Conservation (phyloP, 2,329 filamentous ascomycete species). For the Trematosphaeria pertusa region DNA sequence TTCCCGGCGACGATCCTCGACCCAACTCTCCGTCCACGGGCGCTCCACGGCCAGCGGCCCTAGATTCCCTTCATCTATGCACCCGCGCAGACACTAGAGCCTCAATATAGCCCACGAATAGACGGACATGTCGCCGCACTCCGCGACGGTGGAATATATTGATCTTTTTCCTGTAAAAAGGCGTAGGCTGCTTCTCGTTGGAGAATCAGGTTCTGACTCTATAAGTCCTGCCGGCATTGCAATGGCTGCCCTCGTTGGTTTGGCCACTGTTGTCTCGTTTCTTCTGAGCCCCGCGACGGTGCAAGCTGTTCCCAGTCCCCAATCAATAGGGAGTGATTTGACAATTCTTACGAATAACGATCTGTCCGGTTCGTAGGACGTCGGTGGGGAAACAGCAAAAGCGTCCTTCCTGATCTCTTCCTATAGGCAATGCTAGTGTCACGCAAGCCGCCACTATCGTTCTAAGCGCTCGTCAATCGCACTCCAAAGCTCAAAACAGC, state of each 20-base stretch:
- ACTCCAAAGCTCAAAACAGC: conserved; percentile 15
- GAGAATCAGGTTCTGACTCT: conserved; percentile 9
- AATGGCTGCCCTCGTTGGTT: conserved; percentile 21
- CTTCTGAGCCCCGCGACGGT: conserved; percentile 9
- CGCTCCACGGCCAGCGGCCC: neutral
- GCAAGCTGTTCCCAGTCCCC: conserved; percentile 24
- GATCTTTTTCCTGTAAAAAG: conserved; percentile 11
- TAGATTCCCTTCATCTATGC: conserved; percentile 6
- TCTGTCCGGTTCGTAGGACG: conserved; percentile 24
- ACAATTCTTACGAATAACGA: conserved; percentile 39
- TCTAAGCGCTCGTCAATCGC: conserved; percentile 18
- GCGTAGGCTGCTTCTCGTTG: conserved; percentile 3
- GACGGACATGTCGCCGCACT: neutral
- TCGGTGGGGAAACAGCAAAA: neutral
- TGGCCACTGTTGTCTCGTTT: conserved; percentile 12
- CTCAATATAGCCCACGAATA: conserved; percentile 22
- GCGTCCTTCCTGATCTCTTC: conserved; percentile 23
- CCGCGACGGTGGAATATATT: conserved; percentile 13
- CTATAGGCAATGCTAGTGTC: conserved; percentile 25
- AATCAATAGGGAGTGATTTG: conserved; percentile 36
- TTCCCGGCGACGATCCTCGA: conserved; percentile 6
- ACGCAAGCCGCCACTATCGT: conserved; percentile 27
- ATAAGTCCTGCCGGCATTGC: conserved; percentile 6
- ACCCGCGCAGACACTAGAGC: conserved; percentile 13
- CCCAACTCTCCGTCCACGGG: conserved; percentile 5